phyloP scores from a whole-genome alignment of 2,329 filamentous ascomycete species.

The Orbilia brochopaga region DNA sequence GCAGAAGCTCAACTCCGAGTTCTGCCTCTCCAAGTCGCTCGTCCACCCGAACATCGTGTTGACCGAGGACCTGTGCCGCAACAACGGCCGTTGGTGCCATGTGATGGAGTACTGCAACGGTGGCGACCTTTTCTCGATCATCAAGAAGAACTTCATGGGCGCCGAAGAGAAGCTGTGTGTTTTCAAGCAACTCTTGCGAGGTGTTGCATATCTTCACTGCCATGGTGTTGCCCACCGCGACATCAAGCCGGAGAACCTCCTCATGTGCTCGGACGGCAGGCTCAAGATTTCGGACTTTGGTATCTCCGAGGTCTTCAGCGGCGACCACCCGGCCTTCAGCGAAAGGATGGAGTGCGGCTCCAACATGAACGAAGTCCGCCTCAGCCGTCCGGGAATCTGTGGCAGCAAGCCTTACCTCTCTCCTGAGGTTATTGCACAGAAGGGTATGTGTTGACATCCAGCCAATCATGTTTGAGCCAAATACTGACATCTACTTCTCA shows the following conservation, averaged over 20 bases:
- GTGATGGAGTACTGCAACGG: constrained; percentile 91
- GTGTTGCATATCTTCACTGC: constrained; percentile 78
- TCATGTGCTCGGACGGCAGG: constrained; percentile 78
- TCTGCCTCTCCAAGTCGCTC: constrained; percentile 81
- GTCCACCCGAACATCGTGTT: constrained; percentile 87
- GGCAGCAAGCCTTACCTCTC: constrained; percentile 86
- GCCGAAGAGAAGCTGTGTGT: constrained; percentile 76
- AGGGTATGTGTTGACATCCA: constrained; percentile 60
- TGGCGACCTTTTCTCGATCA: constrained; percentile 78
- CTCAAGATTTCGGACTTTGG: constrained; percentile 93
- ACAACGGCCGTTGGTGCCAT: constrained; percentile 78
- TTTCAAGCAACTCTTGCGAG: constrained; percentile 87
- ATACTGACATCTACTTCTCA: constrained; percentile 52
- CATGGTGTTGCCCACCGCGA: constrained; percentile 89
- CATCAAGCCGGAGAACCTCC: constrained; percentile 85
- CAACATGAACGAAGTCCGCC: constrained; percentile 72
- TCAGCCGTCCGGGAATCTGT: constrained; percentile 79
- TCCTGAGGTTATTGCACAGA: constrained; percentile 78
- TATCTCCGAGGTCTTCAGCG: constrained; percentile 82
- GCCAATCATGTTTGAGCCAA: constrained; percentile 14
- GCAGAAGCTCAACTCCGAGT: constrained; percentile 90
- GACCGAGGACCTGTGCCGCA: constrained; percentile 75
- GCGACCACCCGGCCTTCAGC: constrained; percentile 77
- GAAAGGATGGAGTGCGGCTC: constrained; percentile 75
- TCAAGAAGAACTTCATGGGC: constrained; percentile 73